Conservation (phyloP, 495 filamentous ascomycete species). For the Hyaloscypha bicolor region DNA sequence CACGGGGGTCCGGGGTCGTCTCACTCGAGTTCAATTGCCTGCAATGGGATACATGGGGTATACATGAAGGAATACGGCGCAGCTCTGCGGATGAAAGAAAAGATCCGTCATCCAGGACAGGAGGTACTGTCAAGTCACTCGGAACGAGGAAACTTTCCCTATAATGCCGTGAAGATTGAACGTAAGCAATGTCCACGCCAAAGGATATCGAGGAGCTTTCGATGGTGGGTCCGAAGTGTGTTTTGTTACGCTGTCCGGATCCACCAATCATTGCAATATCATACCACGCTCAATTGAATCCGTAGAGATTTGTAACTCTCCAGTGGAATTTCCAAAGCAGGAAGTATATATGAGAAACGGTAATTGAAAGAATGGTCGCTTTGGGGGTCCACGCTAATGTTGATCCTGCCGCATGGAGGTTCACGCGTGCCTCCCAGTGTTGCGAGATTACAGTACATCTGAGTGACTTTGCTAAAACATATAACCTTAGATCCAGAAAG, state of each 20-base stretch:
- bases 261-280: no score
- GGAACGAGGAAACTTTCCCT: neutral
- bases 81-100: neutral
- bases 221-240: neutral
- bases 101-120: neutral
- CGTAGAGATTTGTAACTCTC: neutral
- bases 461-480: neutral
- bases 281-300: neutral
- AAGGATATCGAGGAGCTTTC: neutral
- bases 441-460: neutral
- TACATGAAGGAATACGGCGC: neutral
- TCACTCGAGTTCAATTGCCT: neutral
- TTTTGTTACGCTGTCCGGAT: neutral
- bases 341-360: neutral
- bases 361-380: neutral
- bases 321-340: neutral
- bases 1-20: neutral
- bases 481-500: neutral
- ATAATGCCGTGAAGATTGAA: neutral
- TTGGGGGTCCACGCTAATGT: neutral
- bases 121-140: neutral
- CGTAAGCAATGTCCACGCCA: neutral
- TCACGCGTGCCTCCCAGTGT: neutral
- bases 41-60: neutral
- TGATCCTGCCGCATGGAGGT: neutral